Evolutionary conservation across 345 rosid species (phyloP).

Genomic region (Erysimum cheiranthoides): DNA sequence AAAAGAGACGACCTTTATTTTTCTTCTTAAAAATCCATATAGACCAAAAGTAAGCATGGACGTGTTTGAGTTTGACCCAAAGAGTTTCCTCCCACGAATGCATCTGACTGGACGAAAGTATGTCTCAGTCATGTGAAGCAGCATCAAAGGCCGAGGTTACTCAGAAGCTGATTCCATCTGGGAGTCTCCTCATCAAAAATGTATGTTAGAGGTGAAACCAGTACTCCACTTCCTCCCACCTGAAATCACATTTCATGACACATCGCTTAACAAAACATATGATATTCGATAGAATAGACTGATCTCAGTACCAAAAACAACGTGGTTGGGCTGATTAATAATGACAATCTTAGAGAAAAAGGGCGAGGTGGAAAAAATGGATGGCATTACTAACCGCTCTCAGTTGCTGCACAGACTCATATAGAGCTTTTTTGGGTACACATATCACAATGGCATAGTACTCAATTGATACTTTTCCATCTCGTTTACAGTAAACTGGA

Average conservation of each 20-base stretch:
- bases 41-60: not conserved
- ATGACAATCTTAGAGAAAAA: slow-evolving; percentile 12
- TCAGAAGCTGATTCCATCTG: slow-evolving; percentile 80
- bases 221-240: slow-evolving; percentile 93
- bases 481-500: slow-evolving; percentile 76
- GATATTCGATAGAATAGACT: not conserved
- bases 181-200: slow-evolving; percentile 93
- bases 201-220: slow-evolving; percentile 89
- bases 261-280: not conserved
- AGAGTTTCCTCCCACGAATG: not conserved
- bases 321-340: not conserved
- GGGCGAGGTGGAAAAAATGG: not conserved
- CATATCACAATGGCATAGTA: slow-evolving; percentile 84
- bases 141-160: slow-evolving; percentile 58
- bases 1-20: not conserved
- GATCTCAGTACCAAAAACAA: not conserved
- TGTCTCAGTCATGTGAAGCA: slow-evolving; percentile 16
- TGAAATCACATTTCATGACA: slow-evolving; percentile 46
- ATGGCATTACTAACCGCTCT: slow-evolving; percentile 65
- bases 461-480: slow-evolving; percentile 63
- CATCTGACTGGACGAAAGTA: slow-evolving; percentile 8
- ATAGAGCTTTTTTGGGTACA: slow-evolving; percentile 75
- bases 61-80: not conserved
- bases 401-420: slow-evolving; percentile 84
- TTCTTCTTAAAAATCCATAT: not conserved